phyloP scores from a whole-genome alignment of 805 yeast genomes.

The Wickerhamiella shivajii region DNA sequence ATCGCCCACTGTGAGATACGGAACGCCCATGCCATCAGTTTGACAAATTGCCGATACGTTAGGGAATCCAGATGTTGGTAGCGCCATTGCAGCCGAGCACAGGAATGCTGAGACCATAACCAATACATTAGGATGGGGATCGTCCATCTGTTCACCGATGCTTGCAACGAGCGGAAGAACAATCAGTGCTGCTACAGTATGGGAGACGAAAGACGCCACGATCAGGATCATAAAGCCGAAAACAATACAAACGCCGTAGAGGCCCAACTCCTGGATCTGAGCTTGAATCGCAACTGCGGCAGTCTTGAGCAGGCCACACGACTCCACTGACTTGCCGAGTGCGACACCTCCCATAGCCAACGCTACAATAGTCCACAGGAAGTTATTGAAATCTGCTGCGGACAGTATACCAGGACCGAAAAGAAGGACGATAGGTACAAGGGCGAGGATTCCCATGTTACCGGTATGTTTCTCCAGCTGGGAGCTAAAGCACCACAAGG shows the following conservation, averaged over 20 bases:
- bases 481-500: slow-evolving; percentile 81
- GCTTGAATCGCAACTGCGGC: slow-evolving; percentile 59
- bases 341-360: slow-evolving; percentile 98
- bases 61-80: slow-evolving; percentile 96
- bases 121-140: slow-evolving; percentile 72
- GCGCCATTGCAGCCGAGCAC: slow-evolving; percentile 93
- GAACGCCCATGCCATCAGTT: slow-evolving; percentile 83
- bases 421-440: slow-evolving; percentile 77
- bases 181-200: slow-evolving; percentile 92
- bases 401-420: slow-evolving; percentile 81
- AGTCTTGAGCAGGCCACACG: slow-evolving; percentile 71
- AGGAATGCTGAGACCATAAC: slow-evolving; percentile 50
- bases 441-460: slow-evolving; percentile 92
- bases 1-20: slow-evolving; percentile 72
- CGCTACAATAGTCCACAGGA: slow-evolving; percentile 91
- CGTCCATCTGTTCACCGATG: slow-evolving; percentile 48
- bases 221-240: slow-evolving; percentile 72
- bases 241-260: slow-evolving; percentile 57
- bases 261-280: slow-evolving; percentile 48
- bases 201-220: slow-evolving; percentile 91
- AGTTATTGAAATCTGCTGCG: slow-evolving; percentile 86
- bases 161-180: slow-evolving; percentile 81
- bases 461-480: slow-evolving; percentile 62
- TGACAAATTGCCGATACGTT: slow-evolving; percentile 93
- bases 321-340: slow-evolving; percentile 84